Conservation (phyloP, 257 asterid genomes). For the Primulina tabacum region DNA sequence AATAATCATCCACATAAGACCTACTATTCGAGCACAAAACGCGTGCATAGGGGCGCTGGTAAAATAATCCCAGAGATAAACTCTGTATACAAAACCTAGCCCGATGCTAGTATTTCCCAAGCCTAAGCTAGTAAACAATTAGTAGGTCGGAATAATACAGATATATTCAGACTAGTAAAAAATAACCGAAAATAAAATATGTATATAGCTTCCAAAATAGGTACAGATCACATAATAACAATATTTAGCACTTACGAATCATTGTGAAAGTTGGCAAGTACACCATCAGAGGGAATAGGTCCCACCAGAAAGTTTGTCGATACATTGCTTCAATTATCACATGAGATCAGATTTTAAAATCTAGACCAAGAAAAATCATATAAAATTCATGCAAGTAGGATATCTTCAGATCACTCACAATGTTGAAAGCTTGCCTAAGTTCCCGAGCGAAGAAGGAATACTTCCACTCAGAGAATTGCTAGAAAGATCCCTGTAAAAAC, state of each 20-base stretch:
- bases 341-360: slow-evolving; percentile 23
- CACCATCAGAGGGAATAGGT: slow-evolving; percentile 79
- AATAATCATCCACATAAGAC: too few relatives aligned
- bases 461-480: slow-evolving; percentile 95
- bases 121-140: too few relatives aligned
- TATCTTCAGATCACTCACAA: slow-evolving; percentile 59
- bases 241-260: slow-evolving; percentile 64
- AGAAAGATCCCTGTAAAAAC: slow-evolving; percentile 77
- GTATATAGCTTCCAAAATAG: slow-evolving; percentile 1
- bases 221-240: slow-evolving; percentile 7
- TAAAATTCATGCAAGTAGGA: slow-evolving; percentile 17
- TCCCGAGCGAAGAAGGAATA: slow-evolving; percentile 90
- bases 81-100: too few relatives aligned
- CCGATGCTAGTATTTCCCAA: too few relatives aligned
- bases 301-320: slow-evolving; percentile 95
- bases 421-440: slow-evolving; percentile 57
- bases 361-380: slow-evolving; percentile 27
- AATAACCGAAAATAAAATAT: slow-evolving; percentile 4
- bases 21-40: too few relatives aligned
- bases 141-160: not conserved
- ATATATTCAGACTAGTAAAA: slow-evolving; percentile 4
- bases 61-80: too few relatives aligned
- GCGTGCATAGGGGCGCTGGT: too few relatives aligned
- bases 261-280: slow-evolving; percentile 61
- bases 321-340: slow-evolving; percentile 66